Percentiles rank a stretch among this genome's conserved stretches.
Conservation (phyloP, 306 rosid species). For the Astragalus glycyphyllos region DNA sequence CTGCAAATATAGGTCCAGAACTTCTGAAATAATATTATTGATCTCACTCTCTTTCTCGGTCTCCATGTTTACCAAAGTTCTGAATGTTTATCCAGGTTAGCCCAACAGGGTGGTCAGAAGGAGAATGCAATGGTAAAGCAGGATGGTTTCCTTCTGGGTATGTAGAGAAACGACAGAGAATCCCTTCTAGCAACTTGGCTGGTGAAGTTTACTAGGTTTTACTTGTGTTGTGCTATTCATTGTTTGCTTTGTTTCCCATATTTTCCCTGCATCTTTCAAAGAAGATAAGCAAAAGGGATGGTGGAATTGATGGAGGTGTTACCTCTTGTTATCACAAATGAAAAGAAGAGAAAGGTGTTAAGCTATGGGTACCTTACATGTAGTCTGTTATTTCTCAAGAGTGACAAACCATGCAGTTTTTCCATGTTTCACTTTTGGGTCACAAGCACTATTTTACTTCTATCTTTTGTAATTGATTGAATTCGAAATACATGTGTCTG, state of each 20-base stretch:
- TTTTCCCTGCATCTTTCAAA: slow-evolving; percentile 30
- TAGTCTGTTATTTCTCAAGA: slow-evolving; percentile 18
- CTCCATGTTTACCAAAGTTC: slow-evolving; percentile 32
- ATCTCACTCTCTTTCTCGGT: slow-evolving; percentile 16
- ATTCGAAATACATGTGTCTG: slow-evolving; percentile 30
- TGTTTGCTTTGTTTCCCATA: slow-evolving; percentile 30
- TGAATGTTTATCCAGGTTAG: slow-evolving; percentile 60
- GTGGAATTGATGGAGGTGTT: slow-evolving; percentile 33
- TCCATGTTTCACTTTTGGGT: slow-evolving; percentile 24
- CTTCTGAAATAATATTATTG: slow-evolving; percentile 21
- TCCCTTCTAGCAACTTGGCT: slow-evolving; percentile 61
- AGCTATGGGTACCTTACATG: slow-evolving; percentile 52
- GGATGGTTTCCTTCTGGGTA: slow-evolving; percentile 95
- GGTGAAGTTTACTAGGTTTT: slow-evolving; percentile 64
- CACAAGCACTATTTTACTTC: not conserved
- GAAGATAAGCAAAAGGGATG: slow-evolving; percentile 32
- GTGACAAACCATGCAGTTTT: slow-evolving; percentile 38
- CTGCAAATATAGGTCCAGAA: not conserved
- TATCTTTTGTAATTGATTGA: slow-evolving; percentile 40
- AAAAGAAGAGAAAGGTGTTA: slow-evolving; percentile 15
- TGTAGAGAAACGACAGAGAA: slow-evolving; percentile 85
- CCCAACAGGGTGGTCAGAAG: slow-evolving; percentile 94
- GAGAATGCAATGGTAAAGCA: slow-evolving; percentile 86
- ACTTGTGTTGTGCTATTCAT: slow-evolving; percentile 31
- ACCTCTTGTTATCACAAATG: slow-evolving; percentile 15